Conservation (phyloP, 306 rosid species). For the Hippophae tibetana region DNA sequence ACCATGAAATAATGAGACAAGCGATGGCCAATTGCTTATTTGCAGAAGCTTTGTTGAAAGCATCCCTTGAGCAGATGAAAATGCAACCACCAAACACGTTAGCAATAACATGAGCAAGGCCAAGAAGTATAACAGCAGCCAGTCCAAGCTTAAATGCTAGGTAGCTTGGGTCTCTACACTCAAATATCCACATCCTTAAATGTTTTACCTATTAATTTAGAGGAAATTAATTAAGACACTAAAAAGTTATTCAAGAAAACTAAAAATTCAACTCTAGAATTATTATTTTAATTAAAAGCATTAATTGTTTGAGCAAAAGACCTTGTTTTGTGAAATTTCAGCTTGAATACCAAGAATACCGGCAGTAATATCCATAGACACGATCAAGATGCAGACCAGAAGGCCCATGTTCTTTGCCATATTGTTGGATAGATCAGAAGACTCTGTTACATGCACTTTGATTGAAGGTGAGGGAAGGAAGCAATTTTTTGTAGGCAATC, state of each 20-base stretch:
- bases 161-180: conserved; percentile 62
- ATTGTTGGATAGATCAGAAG: background rate
- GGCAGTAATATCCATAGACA: conserved; percentile 47
- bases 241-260: background rate
- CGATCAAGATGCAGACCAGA: conserved; percentile 48
- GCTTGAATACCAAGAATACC: conserved; percentile 85
- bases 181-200: conserved; percentile 47
- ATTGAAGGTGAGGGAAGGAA: conserved; percentile 5
- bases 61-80: conserved; percentile 37
- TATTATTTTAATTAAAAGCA: no score
- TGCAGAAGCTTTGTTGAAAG: conserved; percentile 30
- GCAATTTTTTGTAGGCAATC: no score
- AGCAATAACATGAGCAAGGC: conserved; percentile 44
- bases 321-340: conserved; percentile 75
- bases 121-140: conserved; percentile 52
- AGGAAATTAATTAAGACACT: background rate
- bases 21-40: conserved; percentile 40
- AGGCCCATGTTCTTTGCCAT: conserved; percentile 48
- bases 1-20: conserved; percentile 63
- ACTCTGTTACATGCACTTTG: background rate
- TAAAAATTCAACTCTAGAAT: background rate
- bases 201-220: conserved; percentile 40
- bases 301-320: conserved; percentile 3
- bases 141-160: conserved; percentile 65
- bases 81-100: conserved; percentile 64